phyloP scores from a whole-genome alignment of 345 rosid species.

The Alliaria petiolata region DNA sequence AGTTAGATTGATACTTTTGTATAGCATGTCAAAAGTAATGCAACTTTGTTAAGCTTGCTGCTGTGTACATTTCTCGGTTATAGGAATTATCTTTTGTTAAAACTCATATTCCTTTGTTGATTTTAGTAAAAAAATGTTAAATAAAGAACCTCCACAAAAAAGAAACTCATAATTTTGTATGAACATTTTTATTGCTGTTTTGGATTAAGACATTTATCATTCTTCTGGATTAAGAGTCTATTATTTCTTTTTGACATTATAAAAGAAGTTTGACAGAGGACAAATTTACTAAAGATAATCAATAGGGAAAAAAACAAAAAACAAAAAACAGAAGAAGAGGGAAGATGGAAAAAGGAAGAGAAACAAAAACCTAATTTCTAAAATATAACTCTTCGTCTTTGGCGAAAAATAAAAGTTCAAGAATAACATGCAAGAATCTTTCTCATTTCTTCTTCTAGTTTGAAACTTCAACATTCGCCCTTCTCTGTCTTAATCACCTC shows the following conservation, averaged over 20 bases:
- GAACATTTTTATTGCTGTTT: too few relatives aligned
- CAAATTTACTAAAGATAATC: background rate
- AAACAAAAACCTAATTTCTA: slow-evolving; percentile 6
- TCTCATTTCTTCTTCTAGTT: background rate
- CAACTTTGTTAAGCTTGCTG: slow-evolving; percentile 11
- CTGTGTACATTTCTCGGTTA: slow-evolving; percentile 1
- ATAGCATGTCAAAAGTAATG: slow-evolving; percentile 17
- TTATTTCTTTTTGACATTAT: background rate
- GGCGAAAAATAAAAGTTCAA: background rate
- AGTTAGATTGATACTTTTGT: slow-evolving; percentile 18
- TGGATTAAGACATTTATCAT: background rate
- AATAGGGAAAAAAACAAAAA: background rate
- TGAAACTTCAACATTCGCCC: background rate
- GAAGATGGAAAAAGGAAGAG: background rate
- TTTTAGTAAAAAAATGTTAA: background rate
- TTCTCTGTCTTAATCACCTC: background rate
- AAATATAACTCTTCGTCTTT: background rate
- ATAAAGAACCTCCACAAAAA: too few relatives aligned
- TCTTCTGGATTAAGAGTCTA: background rate
- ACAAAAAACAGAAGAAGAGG: background rate
- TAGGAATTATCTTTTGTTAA: background rate
- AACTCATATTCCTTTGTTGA: background rate
- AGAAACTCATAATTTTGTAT: too few relatives aligned
- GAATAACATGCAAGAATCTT: slow-evolving; percentile 19
- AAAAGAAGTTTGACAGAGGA: background rate